Base-by-base conservation (phyloP, 306 rosid genomes). In the Comarum palustre region DNA sequence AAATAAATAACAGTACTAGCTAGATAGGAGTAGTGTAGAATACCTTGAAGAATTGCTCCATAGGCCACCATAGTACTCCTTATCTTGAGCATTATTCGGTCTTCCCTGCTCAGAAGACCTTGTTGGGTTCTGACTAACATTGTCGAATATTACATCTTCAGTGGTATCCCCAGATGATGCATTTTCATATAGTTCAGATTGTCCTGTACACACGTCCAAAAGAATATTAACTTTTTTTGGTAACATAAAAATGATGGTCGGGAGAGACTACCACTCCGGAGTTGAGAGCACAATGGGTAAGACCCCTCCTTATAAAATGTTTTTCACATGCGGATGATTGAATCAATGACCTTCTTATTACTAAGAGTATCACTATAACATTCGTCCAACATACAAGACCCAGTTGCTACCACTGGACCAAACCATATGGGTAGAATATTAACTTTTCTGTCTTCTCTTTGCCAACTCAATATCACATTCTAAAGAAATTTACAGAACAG, bases 31-130 rank as follows among this genome's bases (percentile, higher is more conserved):
- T 1, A 60, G 41, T 16, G n/a, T 60, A 16, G 17, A 62, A 60
- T 82, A 93, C 97, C 98, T 84, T n/a, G 97, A 93, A 73, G 97
- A 87, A 79, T 93, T 89, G 77, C 97, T 84, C 98, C 98, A 89
- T 46, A 90, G 88, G 41, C 85, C 90, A 64, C 68, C 77, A 65
- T 75, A 81, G 27, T 69, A 74, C 19, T 93, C 92, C 69, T 82
- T 87, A 52, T 90, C 91, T 75, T 82, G 90, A 72, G 74, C 82
- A 81, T 54, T 66, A 79, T 64, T 73, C 60, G 79, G 73, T 84
- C 82, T 86, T 82, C 83, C 90, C 32, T 84, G 88, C 67, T 90
- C 80, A 68, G 82, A 66, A 46, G 90, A 72, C 68, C 83, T 78
- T 75, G 85, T 83, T 46, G 90, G 82, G 46, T 84, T 88, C 75